These are phyloP conservation scores for Eucalyptus urophylla DNA, from an alignment of 345 rosid species.

Conservation along the genomic window DNA sequence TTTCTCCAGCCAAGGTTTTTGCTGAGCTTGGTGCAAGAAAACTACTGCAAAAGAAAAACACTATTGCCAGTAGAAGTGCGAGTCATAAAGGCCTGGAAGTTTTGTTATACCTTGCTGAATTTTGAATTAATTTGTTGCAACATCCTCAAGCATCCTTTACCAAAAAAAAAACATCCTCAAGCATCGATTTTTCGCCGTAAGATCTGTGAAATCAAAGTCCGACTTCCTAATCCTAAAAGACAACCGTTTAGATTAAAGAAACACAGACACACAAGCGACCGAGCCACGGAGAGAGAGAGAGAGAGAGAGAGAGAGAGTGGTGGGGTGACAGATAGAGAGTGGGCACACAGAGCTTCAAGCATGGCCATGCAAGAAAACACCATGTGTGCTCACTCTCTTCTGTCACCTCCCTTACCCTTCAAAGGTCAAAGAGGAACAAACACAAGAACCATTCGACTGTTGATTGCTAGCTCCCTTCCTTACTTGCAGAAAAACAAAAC, in stretches of 20 bases:
- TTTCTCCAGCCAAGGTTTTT: not conserved
- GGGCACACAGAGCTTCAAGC: slow-evolving; percentile 84
- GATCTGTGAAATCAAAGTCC: not conserved
- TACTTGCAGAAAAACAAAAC: not conserved
- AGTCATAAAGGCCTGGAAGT: not conserved
- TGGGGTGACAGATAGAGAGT: slow-evolving; percentile 80
- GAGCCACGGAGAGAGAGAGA: not conserved
- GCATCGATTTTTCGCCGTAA: not conserved
- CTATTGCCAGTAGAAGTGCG: not conserved
- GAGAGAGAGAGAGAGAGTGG: slow-evolving; percentile 4
- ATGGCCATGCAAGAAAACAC: slow-evolving; percentile 75
- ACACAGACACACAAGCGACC: not conserved
- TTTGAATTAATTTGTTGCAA: not conserved
- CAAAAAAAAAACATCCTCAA: not conserved
- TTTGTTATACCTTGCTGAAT: not conserved
- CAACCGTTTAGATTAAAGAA: not conserved
- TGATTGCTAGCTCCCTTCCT: not conserved
- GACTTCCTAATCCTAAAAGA: not conserved
- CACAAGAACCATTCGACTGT: not conserved
- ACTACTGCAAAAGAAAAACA: not conserved
- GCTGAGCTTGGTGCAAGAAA: not conserved
- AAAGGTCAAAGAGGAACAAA: not conserved
- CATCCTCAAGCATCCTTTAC: no score
- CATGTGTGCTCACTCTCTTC: slow-evolving; percentile 99
- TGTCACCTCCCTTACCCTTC: slow-evolving; percentile 60